Base-by-base conservation (phyloP, 2,329 filamentous ascomycete species). In the Alternaria alternata region DNA sequence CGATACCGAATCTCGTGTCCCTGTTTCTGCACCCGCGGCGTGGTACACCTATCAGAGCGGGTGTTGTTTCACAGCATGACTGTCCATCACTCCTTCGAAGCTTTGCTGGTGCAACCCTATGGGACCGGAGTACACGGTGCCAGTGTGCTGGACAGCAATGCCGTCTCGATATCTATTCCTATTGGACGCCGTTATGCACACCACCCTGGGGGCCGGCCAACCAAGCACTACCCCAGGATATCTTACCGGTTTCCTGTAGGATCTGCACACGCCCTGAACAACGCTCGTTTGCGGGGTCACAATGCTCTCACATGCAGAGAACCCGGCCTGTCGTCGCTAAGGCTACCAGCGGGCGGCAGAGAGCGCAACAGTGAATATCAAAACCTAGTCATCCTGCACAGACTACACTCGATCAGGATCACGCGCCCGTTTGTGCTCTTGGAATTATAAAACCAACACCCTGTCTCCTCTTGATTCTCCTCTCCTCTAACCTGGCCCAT, bases 161-260 rank as follows among this genome's bases (percentile, higher is more conserved):
- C 46, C 43, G n/a, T 49, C 38, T 55, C 49, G 24, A 55, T 12
- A 28, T 18, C 36, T 42, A 16, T 38, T 11, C 38, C 51, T 20
- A 64, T 65, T 65, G 61, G 63, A 59, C 16, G 20, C 22, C 18
- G 22, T 55, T 57, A 36, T 64, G 56, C 57, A 62, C 38, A 54
- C 55, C 34, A 68, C 64, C 57, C 65, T 64, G 48, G 55, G 38
- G 47, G 32, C 54, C 54, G 47, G 30, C 47, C 53, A 63, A 38
- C 62, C 68, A 61, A 68, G 69, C 63, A 51, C 56, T 66, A 71
- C 72, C 64, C 71, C 64, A 66, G 70, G 61, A 62, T 66, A 51
- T 42, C 12, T 57, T 59, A 57, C 62, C 56, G 34, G 36, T 57
- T 57, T 49, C 43, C 54, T 55, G 53, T 53, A 60, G 49, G 59